Conservation (phyloP, 208 protist species). For the Angomonas deanei region DNA sequence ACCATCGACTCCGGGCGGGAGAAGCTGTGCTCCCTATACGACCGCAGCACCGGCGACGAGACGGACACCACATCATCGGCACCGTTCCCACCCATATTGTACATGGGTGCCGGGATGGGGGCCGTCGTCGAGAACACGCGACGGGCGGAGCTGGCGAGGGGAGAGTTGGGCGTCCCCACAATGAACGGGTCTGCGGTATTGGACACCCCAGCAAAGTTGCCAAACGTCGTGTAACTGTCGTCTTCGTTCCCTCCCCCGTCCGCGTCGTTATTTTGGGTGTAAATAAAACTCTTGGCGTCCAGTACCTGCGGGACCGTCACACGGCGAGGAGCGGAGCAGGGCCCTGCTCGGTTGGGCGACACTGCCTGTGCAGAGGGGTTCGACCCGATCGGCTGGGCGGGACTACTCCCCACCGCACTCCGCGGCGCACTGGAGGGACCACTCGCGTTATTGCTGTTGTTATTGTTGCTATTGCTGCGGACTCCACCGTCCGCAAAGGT, state of each 20-base stretch:
- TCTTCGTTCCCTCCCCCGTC: background rate
- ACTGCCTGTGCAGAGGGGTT: too few relatives aligned
- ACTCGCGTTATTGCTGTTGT: background rate
- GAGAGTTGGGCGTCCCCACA: background rate
- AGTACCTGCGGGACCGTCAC: background rate
- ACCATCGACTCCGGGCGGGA: conserved; percentile 13
- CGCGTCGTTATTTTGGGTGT: background rate
- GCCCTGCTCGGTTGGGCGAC: too few relatives aligned
- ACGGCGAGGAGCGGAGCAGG: background rate
- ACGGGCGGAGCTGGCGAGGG: conserved; percentile 1
- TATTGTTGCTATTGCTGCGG: background rate
- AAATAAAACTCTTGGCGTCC: background rate
- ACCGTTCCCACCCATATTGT: conserved; percentile 26
- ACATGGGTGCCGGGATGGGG: conserved; percentile 17
- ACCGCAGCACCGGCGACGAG: conserved; percentile 58
- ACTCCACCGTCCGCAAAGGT: too few relatives aligned
- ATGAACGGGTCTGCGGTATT: background rate
- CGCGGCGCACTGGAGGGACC: background rate
- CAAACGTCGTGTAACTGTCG: background rate
- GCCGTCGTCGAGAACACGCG: background rate
- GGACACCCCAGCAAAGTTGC: background rate
- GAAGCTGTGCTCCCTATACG: conserved; percentile 58
- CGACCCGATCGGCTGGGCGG: background rate
- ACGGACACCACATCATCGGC: conserved; percentile 25
- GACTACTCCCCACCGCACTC: too few relatives aligned